Conservation (phyloP, 108 stramenopile species). For the Aureococcus anophagefferens region DNA sequence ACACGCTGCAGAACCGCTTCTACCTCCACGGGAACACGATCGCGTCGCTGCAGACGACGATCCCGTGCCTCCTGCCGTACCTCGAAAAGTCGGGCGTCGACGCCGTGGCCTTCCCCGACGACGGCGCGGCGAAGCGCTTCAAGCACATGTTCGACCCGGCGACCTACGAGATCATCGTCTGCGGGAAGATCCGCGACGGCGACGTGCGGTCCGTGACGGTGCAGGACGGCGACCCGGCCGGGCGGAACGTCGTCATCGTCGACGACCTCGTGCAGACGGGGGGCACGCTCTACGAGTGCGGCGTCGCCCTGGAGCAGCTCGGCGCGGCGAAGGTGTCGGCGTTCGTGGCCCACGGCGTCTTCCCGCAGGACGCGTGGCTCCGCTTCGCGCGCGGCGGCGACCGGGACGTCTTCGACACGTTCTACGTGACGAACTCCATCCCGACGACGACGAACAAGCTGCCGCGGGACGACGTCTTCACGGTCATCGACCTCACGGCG, state of each 20-base stretch:
- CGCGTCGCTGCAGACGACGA: constrained; percentile 65
- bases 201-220: constrained; percentile 35
- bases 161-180: constrained; percentile 57
- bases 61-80: constrained; percentile 48
- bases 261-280: constrained; percentile 81
- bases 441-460: constrained; percentile 60
- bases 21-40: constrained; percentile 65
- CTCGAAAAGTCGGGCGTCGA: constrained; percentile 39
- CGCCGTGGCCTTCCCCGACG: constrained; percentile 76
- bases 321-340: constrained; percentile 64
- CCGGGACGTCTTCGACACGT: constrained; percentile 67
- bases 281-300: constrained; percentile 82
- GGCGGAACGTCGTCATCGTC: constrained; percentile 60
- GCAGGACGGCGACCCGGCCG: constrained; percentile 33
- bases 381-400: constrained; percentile 63
- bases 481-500: constrained; percentile 60
- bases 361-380: constrained; percentile 65
- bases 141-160: constrained; percentile 51
- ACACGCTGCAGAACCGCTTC: constrained; percentile 74
- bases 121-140: constrained; percentile 83
- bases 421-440: constrained; percentile 72
- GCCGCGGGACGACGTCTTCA: constrained; percentile 61
- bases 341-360: constrained; percentile 73
- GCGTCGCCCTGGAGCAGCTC: constrained; percentile 49
- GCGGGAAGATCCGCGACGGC: constrained; percentile 58